phyloP scores from a whole-genome alignment of 2,329 filamentous ascomycete genomes.

The Ploettnerulaceae sp. region DNA sequence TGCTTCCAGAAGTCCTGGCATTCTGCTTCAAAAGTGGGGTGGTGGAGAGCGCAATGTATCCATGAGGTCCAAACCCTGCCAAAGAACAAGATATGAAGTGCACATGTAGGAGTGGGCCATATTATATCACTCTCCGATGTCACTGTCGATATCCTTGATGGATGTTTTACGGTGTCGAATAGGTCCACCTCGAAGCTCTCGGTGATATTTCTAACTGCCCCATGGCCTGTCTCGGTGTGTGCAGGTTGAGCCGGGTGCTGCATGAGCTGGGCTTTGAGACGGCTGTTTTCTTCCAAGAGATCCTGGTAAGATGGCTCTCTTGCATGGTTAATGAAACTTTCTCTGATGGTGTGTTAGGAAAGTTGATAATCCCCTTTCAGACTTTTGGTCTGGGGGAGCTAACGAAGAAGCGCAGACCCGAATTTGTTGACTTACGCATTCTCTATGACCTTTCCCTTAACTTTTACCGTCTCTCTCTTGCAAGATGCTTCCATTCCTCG shows the following conservation, averaged over 20 bases:
- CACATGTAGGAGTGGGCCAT: neutral
- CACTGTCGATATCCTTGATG: neutral
- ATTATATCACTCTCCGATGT: neutral
- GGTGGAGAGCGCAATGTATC: constrained; percentile 23
- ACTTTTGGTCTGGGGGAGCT: neutral
- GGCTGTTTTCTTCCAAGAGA: neutral
- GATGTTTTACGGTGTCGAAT: neutral
- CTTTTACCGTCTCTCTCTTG: neutral
- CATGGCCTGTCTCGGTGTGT: neutral
- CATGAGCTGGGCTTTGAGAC: no score
- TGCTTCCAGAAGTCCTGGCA: constrained; percentile 8
- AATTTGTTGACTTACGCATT: neutral
- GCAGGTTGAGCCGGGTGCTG: neutral
- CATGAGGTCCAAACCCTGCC: constrained; percentile 20
- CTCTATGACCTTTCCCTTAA: neutral
- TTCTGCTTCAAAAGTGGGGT: constrained; percentile 19
- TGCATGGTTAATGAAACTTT: neutral
- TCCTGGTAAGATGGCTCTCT: neutral
- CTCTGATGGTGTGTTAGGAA: neutral
- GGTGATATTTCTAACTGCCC: neutral
- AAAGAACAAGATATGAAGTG: neutral
- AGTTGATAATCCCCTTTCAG: neutral
- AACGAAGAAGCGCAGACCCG: neutral
- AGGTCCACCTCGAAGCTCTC: constrained; percentile 2
- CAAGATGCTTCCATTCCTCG: neutral